Evolutionary conservation across 306 rosid genomes (phyloP), one percentile per base, ranked within the genome.

Genomic region (Senna tora): DNA sequence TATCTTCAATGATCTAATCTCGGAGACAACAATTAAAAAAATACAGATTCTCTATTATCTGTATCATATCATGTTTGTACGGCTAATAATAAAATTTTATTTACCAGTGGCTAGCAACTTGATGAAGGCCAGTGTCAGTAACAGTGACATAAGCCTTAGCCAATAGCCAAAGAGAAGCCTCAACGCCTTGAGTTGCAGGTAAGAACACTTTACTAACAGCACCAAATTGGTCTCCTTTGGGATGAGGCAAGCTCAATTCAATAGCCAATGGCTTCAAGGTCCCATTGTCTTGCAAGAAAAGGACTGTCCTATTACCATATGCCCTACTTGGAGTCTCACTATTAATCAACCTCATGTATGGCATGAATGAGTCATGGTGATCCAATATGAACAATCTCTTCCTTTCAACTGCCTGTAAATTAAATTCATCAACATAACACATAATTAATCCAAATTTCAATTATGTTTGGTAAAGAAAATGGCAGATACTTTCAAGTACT

Each of bases 201-300:
- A 78, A 66, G 50, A 46, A 77, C 5, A 82, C 75, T 65, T 78
- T 70, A 50, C 92, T 80, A 17, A 55, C 62, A 30, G 77, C 83
- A 20, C 89, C 89, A 19, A 52, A 67, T 7, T 55, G n/a, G 47
- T 83, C 91, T 12, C 87, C 84, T 0, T 3, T 16, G 13, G 79
- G 77, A 54, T 82, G 84, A 6, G 87, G 89, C 68, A 82, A 38
- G 67, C 88, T 82, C 16, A 87, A 30, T 25, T 87, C 89, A 51
- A 84, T 79, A 0, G 77, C 89, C 14, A 84, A 2, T 16, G 91
- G 91, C 51, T 42, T 79, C 80, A 87, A 76, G 6, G 87, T 80
- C 15, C 80, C 87, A n/a, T 84, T 87, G 2, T 19, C 42, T 42
- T 65, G 67, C 62, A 87, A 14, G 79, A 79, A 68, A 7, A 50